Evolutionary conservation across 2,329 filamentous ascomycete species (phyloP), one percentile per base, ranked within the genome.

Genomic region (Dactylonectria macrodidyma): DNA sequence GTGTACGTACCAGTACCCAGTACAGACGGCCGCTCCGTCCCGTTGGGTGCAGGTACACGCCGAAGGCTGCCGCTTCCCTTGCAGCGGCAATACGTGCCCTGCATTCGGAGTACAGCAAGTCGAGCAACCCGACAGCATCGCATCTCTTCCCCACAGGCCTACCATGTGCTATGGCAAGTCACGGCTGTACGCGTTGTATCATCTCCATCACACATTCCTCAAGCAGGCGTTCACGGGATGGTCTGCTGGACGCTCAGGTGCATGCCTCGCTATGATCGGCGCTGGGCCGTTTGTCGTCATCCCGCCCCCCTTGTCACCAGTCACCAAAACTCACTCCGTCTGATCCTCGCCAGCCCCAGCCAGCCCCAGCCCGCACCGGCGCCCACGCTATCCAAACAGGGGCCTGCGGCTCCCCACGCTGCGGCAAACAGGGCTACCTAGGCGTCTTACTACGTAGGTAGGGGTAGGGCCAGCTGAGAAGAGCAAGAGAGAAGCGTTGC

Each of bases 341-440:
- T 44, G 56, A 59, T 59, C 30, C 54, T 47, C 26, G 47, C 47
- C 36, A 36, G 36, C 46, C 38, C 59, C 48, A 47, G 47, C 16
- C 41, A 44, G 41, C 41, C 41, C 41, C 41, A 38, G 36, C 36
- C 36, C 4, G 41, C 14, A 3, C 14, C 16, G 7, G 41, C 41
- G 46, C 46, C 11, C 46, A 48, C 46, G 19, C 19, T 26, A 24
- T 26, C 47, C 22, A 50, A 26, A 58, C 61, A 58, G 56, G 56
- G 50, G 51, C 47, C 34, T 51, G 50, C 63, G 34, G 51, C 58
- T 66, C 59, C 52, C 59, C 59, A 66, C 63, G 59, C 64, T 41
- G 52, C 38, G 38, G 52, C 52, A 34, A 44, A 38, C 63, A 61
- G 52, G 58, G 58, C 54, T 56, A n/a, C 63, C 60, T 57, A 41